phyloP scores from a whole-genome alignment of 257 asterid species.

The Catharanthus roseus region DNA sequence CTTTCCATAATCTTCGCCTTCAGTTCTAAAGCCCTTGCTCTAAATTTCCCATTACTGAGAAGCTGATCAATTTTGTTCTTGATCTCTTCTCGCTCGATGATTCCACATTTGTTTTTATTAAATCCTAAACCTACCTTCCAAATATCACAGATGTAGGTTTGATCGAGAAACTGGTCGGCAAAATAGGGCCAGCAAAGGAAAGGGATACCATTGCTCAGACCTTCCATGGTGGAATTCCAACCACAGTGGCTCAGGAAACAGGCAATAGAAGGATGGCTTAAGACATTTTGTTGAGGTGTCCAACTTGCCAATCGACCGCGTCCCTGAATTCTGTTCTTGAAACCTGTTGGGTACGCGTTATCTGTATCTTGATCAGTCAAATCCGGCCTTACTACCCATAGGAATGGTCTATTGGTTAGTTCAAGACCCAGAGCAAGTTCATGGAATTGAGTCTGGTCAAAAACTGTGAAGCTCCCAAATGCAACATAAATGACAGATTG shows the following conservation, averaged over 20 bases:
- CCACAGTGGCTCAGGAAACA: conserved; percentile 63
- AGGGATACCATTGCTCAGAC: conserved; percentile 49
- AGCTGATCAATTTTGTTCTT: conserved; percentile 33
- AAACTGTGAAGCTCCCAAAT: conserved; percentile 51
- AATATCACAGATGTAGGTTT: conserved; percentile 41
- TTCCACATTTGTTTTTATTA: conserved; percentile 22
- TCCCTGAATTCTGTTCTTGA: conserved; percentile 24
- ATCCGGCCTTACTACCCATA: conserved; percentile 53
- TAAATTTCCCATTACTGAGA: conserved; percentile 20
- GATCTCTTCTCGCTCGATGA: conserved; percentile 24
- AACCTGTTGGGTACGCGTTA: conserved; percentile 38
- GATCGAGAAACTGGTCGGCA: conserved; percentile 44
- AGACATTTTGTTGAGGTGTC: conserved; percentile 49
- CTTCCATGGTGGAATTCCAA: conserved; percentile 51
- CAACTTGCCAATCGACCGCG: conserved; percentile 35
- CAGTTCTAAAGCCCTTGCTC: conserved; percentile 28
- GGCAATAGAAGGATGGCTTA: conserved; percentile 46
- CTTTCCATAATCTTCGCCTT: conserved; percentile 19
- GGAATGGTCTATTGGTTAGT: conserved; percentile 30
- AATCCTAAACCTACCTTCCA: conserved; percentile 38
- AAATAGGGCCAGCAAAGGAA: conserved; percentile 59
- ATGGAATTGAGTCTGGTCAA: conserved; percentile 38
- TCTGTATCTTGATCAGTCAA: neutral
- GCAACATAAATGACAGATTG: conserved; percentile 46
- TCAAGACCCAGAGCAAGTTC: conserved; percentile 60